These are phyloP conservation scores for Coniochaeta pulveracea DNA, from an alignment of 2,329 filamentous ascomycete genomes.

Conservation along the genomic window DNA sequence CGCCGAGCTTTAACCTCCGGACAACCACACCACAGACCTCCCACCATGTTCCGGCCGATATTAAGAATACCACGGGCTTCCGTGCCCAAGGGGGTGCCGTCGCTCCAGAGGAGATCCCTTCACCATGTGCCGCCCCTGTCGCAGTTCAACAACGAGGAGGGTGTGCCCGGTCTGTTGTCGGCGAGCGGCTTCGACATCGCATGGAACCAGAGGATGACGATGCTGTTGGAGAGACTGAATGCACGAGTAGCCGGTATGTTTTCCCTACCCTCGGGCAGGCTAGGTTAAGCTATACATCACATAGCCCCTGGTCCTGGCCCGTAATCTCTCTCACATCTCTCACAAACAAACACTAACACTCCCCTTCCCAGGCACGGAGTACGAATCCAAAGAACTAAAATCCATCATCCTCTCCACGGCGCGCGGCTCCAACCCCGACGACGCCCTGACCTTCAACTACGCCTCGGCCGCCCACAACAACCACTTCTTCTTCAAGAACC, in stretches of 20 bases:
- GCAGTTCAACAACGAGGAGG: conserved; percentile 37
- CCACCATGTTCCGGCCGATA: conserved; percentile 3
- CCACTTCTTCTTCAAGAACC: conserved; percentile 63
- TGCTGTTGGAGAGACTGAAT: conserved; percentile 69
- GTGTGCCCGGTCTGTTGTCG: conserved; percentile 61
- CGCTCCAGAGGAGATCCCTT: conserved; percentile 25
- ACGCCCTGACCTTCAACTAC: conserved; percentile 83
- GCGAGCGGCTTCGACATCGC: conserved; percentile 59
- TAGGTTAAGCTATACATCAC: too few relatives aligned
- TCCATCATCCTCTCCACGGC: conserved; percentile 64
- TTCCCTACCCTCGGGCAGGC: too few relatives aligned
- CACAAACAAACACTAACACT: conserved; percentile 7
- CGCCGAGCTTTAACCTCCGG: neutral
- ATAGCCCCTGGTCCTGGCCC: neutral
- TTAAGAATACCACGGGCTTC: conserved; percentile 4
- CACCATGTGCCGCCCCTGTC: conserved; percentile 15
- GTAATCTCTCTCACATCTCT: conserved; percentile 1
- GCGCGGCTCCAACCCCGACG: conserved; percentile 64
- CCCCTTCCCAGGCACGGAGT: conserved; percentile 42
- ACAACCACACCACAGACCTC: neutral
- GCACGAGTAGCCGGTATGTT: conserved; percentile 55
- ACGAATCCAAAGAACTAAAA: conserved; percentile 50
- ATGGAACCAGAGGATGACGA: conserved; percentile 72
- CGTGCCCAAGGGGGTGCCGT: conserved; percentile 8
- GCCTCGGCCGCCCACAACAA: conserved; percentile 96